phyloP scores from a whole-genome alignment of 83 land plant genomes.

The Isoetes engelmannii region DNA sequence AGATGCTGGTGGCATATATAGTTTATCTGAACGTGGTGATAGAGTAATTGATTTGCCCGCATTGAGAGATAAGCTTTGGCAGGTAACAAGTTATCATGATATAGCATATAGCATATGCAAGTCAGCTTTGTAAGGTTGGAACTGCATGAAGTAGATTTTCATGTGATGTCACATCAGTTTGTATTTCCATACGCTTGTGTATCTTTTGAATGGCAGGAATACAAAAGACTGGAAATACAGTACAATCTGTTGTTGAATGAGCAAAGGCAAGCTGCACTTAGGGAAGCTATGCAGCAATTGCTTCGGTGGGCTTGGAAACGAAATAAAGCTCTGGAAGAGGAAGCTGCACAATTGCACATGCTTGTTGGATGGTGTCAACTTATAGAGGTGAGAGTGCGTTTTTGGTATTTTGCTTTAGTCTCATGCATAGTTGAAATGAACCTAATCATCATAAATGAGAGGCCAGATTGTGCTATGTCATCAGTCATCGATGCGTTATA shows the following conservation, averaged over 20 bases:
- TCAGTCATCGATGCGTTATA: too few species aligned
- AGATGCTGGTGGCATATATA: slow-evolving; percentile 77
- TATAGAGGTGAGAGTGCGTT: slow-evolving; percentile 54
- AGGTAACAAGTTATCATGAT: slow-evolving; percentile 35
- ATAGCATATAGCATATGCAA: too few species aligned
- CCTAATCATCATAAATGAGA: too few species aligned
- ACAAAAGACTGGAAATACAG: slow-evolving; percentile 41
- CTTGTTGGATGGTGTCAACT: slow-evolving; percentile 90
- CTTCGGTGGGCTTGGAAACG: slow-evolving; percentile 94
- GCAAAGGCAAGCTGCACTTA: slow-evolving; percentile 48
- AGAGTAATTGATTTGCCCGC: slow-evolving; percentile 81
- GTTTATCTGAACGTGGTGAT: slow-evolving; percentile 84
- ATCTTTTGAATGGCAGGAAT: slow-evolving; percentile 23
- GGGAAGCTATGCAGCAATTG: slow-evolving; percentile 66
- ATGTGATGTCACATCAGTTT: too few species aligned
- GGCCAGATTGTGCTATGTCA: too few species aligned
- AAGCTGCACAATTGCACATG: slow-evolving; percentile 95
- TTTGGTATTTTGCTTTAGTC: background rate
- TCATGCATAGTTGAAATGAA: background rate
- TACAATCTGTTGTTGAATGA: slow-evolving; percentile 41
- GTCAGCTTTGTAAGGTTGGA: too few species aligned
- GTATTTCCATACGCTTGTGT: too few species aligned
- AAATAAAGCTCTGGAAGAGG: slow-evolving; percentile 88
- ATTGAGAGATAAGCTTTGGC: slow-evolving; percentile 77
- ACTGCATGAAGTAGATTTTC: too few species aligned